Base-by-base conservation (phyloP, 2,329 filamentous ascomycete species). In the Trichoderma sp. region DNA sequence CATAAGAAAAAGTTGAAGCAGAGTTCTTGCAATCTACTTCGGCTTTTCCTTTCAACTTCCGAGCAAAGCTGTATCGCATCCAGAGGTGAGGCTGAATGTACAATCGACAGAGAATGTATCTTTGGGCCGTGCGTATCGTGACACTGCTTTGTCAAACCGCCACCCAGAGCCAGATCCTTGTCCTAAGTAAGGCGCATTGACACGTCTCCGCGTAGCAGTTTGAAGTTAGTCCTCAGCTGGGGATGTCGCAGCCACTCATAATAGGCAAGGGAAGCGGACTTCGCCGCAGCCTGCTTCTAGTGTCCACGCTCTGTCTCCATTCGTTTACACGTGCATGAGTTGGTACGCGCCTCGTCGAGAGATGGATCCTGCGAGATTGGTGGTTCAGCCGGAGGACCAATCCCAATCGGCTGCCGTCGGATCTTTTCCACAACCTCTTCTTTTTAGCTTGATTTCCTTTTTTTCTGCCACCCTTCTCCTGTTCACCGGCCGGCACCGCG, bases 271-370 rank as follows among this genome's bases (percentile, higher is more conserved):
- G 52, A 56, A 27, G 62, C 37, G 53, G 37, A 8, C 62, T 47
- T 47, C 37, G 33, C 62, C 53, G 53, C 53, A 29, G 37, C 60
- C 60, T 57, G 62, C 62, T 29, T 24, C 24, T 6, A 24, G 21
- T 35, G 33, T 33, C 10, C 31, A 14, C 13, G 31, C 14, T 19
- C 21, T 58, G 62, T 3, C 62, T n/a, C 31, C 16, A 47, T 66
- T 58, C 62, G 37, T 21, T 21, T 57, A 35, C 27, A 21, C 53
- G 4, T 43, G 53, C 62, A 66, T 66, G 62, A 56, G 16, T 31
- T 35, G 19, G 52, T 49, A 66, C 61, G 62, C 62, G 62, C 52
- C 53, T n/a, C 14, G 62, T 66, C 62, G 62, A 66, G 53, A 21
- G 27, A 65, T 56, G 62, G 27, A 56, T 65, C 52, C 43, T 3